Evolutionary conservation across 768 basidiomycete genomes (phyloP), one percentile per base, ranked within the genome.

Genomic region (Tulasnella sp.): DNA sequence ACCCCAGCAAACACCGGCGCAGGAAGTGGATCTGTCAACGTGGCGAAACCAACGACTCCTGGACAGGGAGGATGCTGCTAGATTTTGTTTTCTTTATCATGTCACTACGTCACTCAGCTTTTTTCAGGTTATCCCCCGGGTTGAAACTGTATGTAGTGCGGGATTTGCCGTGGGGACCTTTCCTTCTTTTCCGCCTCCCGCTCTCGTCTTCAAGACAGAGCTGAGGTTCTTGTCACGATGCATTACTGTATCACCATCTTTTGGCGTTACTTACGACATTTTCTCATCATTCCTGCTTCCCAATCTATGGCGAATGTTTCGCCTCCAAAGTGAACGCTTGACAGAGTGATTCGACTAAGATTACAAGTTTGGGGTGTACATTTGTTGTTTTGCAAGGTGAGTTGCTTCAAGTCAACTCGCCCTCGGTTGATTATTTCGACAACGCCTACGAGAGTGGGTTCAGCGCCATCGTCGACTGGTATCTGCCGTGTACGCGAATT

Each of bases 401-500:
- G 8, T 42, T 42, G n/a, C n/a, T n/a, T n/a, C n/a, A n/a, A n/a
- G n/a, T 17, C 8, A 42, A 42, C 17, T 42, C 17, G 8, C 42
- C 42, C 9, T 42, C 42, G 8, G 9, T 8, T 8, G 17, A 42
- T 42, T 17, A 42, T 71, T 39, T 8, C 7, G 34, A 11, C 39
- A 42, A 42, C 22, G 73, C 73, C 15, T 67, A n/a, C 73, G 14
- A 11, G 36, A 78, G 67, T 45, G 77, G 40, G 9, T 74, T 40
- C n/a, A 76, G 17, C 12, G 86, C 89, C 12, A 85, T 82, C 3
- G 82, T 83, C 7, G 91, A 90, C 3, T 86, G n/a, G n/a, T n/a
- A n/a, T n/a, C n/a, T n/a, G n/a, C n/a, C n/a, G n/a, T n/a, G n/a
- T n/a, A n/a, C n/a, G n/a, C n/a, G n/a, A n/a, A n/a, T n/a, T n/a